Conservation (phyloP, 805 yeast species). For the Candida adriatica region DNA sequence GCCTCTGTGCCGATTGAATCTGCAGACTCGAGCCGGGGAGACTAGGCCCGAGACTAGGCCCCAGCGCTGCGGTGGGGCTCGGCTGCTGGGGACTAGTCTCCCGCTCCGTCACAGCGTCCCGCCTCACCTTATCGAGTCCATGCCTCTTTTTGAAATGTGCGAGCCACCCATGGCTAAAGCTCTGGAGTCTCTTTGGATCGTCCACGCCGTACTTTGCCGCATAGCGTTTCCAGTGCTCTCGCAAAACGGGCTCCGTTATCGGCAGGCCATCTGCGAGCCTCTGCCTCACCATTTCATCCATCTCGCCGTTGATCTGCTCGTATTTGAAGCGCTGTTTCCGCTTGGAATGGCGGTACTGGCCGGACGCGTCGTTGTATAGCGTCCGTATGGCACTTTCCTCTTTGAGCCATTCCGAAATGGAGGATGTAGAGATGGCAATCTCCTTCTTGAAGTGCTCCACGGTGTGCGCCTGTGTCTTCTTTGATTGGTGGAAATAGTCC, state of each 20-base stretch:
- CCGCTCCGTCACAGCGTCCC: slow-evolving; percentile 1
- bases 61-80: neutral
- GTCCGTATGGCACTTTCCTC: slow-evolving; percentile 43
- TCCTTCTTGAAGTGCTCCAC: slow-evolving; percentile 45
- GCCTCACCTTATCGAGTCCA: slow-evolving; percentile 29
- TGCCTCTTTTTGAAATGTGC: slow-evolving; percentile 55
- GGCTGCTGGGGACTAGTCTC: neutral
- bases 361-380: slow-evolving; percentile 29
- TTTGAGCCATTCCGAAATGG: slow-evolving; percentile 57
- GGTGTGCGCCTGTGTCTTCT: slow-evolving; percentile 48
- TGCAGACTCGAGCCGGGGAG: neutral
- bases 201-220: slow-evolving; percentile 52
- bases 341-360: slow-evolving; percentile 28
- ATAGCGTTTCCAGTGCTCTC: slow-evolving; percentile 50
- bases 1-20: neutral
- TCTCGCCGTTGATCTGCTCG: slow-evolving; percentile 50
- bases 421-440: slow-evolving; percentile 51
- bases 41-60: neutral
- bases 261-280: slow-evolving; percentile 37
- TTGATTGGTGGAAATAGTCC: slow-evolving; percentile 39
- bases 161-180: slow-evolving; percentile 59
- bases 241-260: slow-evolving; percentile 46
- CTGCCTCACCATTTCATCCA: slow-evolving; percentile 46
- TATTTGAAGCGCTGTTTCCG: slow-evolving; percentile 48
- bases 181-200: slow-evolving; percentile 49